Base-by-base conservation (phyloP, 2,329 filamentous ascomycete genomes). In the Colletotrichum sp. region DNA sequence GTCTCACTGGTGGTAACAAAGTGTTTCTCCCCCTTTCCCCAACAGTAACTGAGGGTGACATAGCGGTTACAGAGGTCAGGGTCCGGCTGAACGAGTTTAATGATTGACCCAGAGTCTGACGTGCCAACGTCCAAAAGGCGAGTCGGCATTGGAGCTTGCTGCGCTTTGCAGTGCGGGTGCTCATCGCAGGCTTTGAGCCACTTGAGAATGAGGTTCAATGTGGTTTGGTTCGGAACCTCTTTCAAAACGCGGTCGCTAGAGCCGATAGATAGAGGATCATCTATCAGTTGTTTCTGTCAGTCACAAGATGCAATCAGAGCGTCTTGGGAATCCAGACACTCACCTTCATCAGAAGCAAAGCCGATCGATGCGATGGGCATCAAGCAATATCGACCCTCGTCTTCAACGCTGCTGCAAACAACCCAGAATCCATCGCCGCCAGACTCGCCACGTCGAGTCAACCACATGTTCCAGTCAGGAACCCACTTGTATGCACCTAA, bases 391-490 rank as follows among this genome's bases (percentile, higher is more conserved):
- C 32, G 32, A 9, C 66, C 49, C 3, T 60, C 30, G 3, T 60
- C 36, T 21, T 12, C 36, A 13, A 28, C 15, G 68, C 72, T 71
- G 13, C 67, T 60, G 15, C 24, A 66, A 8, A 75, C 67, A 12
- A 71, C 72, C 72, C 72, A 75, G 13, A 75, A 55, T 2, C 72
- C 72, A 24, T 75, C 68, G 32, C 72, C 72, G 15, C 66, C 52
- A 18, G 52, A 18, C 5, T 68, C 66, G 49, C 52, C 52, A 10
- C 72, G 68, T 26, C 36, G 49, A 15, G 68, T 67, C 36, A 72
- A 10, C 72, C 72, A 75, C 68, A 75, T 75, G 30, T 72, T 62
- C 72, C 72, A 75, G 24, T 34, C 44, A 26, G 72, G 72, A 21
- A 60, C 21, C 15, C 28, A 55, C 13, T n/a, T 52, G 24, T 32